Evolutionary conservation across 2,329 filamentous ascomycete genomes (phyloP).

Genomic region (Gnomoniopsis smithogilvyi): DNA sequence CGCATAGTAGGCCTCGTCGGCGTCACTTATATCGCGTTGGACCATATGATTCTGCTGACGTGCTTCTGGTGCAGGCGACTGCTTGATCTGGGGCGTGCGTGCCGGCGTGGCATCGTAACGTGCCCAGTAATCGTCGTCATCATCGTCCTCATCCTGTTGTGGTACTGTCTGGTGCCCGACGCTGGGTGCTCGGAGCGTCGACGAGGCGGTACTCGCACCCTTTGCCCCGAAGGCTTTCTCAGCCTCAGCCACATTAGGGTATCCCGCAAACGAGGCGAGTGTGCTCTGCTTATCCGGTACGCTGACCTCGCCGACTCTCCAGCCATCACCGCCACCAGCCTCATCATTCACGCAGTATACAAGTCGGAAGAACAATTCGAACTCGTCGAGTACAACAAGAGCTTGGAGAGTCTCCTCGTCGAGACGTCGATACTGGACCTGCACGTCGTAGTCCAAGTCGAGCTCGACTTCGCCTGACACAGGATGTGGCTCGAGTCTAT

Average conservation of each 20-base stretch:
- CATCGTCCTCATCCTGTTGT: conserved; percentile 29
- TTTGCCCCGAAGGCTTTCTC: conserved; percentile 50
- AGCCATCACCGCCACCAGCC: conserved; percentile 59
- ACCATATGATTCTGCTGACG: conserved; percentile 25
- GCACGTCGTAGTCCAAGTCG: conserved; percentile 63
- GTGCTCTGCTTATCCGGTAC: conserved; percentile 55
- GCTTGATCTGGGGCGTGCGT: conserved; percentile 59
- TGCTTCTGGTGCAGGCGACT: conserved; percentile 56
- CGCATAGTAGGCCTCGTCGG: conserved; percentile 71
- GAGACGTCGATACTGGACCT: conserved; percentile 62
- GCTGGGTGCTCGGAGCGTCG: conserved; percentile 3
- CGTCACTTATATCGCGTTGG: conserved; percentile 31
- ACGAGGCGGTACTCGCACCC: conserved; percentile 22
- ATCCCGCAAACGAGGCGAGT: conserved; percentile 51
- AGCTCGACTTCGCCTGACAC: conserved; percentile 77
- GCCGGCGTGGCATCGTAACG: conserved; percentile 71
- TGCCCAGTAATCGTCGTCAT: conserved; percentile 77
- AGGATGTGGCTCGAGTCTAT: conserved; percentile 74
- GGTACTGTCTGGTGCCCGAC: conserved; percentile 21
- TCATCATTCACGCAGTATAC: conserved; percentile 68
- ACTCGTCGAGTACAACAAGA: conserved; percentile 57
- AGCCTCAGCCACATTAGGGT: conserved; percentile 53
- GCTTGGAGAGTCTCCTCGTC: conserved; percentile 75
- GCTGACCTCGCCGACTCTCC: conserved; percentile 70
- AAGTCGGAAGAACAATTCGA: conserved; percentile 59